Conservation (phyloP, 306 rosid species). For the Aeschynomene evenia region DNA sequence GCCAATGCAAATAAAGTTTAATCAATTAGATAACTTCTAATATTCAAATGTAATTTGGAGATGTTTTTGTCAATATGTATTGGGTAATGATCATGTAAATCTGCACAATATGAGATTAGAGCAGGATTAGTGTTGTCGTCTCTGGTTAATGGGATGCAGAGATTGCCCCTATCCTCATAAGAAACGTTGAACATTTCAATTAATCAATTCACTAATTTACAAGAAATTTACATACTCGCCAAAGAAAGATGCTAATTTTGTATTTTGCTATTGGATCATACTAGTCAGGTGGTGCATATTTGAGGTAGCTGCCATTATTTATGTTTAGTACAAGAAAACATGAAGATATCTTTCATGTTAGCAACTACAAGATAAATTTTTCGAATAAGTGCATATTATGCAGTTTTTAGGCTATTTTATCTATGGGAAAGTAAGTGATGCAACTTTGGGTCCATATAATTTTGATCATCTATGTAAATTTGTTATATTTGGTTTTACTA, state of each 20-base stretch:
- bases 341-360: no score
- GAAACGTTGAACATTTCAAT: neutral
- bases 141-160: constrained; percentile 17
- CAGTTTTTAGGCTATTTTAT: no score
- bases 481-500: no score
- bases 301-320: neutral
- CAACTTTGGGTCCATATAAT: no score
- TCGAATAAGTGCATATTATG: no score
- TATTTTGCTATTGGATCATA: neutral
- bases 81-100: neutral
- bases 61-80: neutral
- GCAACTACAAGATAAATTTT: no score
- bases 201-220: neutral
- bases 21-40: neutral
- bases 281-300: neutral
- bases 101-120: constrained; percentile 46
- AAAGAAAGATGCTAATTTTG: neutral
- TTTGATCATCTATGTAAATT: no score
- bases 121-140: neutral
- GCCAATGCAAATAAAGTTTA: constrained; percentile 32
- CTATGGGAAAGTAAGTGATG: no score
- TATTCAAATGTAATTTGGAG: neutral
- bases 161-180: constrained; percentile 9
- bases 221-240: no score
- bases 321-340: no score